A percentile compares a stretch with the other conserved stretches of the same genome.
These are phyloP conservation scores for Agrocybe chaxingu DNA, from an alignment of 768 basidiomycete species.

Conservation along the genomic window DNA sequence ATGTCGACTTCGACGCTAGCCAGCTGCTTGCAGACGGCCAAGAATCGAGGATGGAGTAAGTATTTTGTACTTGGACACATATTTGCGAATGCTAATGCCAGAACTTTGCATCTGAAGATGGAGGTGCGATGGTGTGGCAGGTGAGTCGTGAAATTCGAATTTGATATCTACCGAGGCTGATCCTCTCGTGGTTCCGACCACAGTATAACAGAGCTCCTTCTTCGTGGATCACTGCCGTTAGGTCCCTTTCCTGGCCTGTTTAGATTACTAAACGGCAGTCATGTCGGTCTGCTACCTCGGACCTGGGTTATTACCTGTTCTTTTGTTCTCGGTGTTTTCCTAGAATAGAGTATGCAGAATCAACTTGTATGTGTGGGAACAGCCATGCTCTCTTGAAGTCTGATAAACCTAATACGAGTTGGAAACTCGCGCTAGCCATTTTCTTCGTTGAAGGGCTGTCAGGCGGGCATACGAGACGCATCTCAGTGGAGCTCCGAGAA, in stretches of 20 bases:
- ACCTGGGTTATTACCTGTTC: neutral
- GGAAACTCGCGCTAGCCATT: too few species aligned
- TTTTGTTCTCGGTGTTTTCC: neutral
- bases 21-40: conserved; percentile 57
- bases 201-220: conserved; percentile 29
- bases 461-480: too few species aligned
- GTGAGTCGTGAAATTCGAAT: conserved; percentile 15
- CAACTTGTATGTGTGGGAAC: too few species aligned
- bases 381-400: too few species aligned
- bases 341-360: too few species aligned
- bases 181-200: neutral
- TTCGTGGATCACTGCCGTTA: conserved; percentile 29
- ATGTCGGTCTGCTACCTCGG: neutral
- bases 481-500: too few species aligned
- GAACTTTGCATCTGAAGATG: conserved; percentile 18
- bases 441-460: too few species aligned
- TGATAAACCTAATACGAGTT: too few species aligned
- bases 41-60: conserved; percentile 66
- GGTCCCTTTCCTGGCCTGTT: conserved; percentile 23
- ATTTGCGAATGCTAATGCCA: conserved; percentile 1
- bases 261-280: conserved; percentile 9
- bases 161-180: neutral
- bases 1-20: conserved; percentile 56
- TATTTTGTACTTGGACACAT: conserved; percentile 8
- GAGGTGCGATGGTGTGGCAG: conserved; percentile 38